These are phyloP conservation scores for Penicillium roqueforti DNA, from an alignment of 495 filamentous ascomycete genomes.

Conservation along the genomic window DNA sequence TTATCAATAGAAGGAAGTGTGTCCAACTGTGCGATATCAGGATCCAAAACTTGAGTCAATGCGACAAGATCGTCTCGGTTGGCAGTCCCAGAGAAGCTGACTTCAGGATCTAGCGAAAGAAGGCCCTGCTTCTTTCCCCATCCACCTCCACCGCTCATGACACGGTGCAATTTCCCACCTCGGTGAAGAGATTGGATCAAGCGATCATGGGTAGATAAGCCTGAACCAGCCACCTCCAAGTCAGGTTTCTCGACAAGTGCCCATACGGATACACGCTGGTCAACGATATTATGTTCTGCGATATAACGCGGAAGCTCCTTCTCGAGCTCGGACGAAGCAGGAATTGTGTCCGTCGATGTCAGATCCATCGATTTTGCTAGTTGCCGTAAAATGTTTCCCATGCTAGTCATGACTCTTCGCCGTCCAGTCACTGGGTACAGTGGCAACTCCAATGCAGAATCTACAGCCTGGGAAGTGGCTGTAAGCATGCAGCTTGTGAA, in stretches of 20 bases:
- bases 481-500: slow-evolving; percentile 32
- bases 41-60: slow-evolving; percentile 24
- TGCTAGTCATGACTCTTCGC: slow-evolving; percentile 58
- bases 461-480: slow-evolving; percentile 13
- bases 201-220: slow-evolving; percentile 18
- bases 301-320: slow-evolving; percentile 58
- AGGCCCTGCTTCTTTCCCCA: slow-evolving; percentile 86
- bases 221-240: slow-evolving; percentile 13
- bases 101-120: slow-evolving; percentile 74
- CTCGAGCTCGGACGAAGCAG: slow-evolving; percentile 77
- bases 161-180: slow-evolving; percentile 57
- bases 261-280: slow-evolving; percentile 64
- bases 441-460: slow-evolving; percentile 41
- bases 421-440: slow-evolving; percentile 61
- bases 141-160: slow-evolving; percentile 84
- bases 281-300: slow-evolving; percentile 38
- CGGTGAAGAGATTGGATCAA: slow-evolving; percentile 23
- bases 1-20: slow-evolving; percentile 21
- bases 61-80: slow-evolving; percentile 9
- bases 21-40: slow-evolving; percentile 12
- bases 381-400: slow-evolving; percentile 80
- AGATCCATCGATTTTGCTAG: slow-evolving; percentile 48
- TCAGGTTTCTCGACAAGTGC: slow-evolving; percentile 55
- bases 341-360: slow-evolving; percentile 42
- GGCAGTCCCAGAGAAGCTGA: slow-evolving; percentile 28